Conservation (phyloP, 2,329 filamentous ascomycete species). For the Aureobasidium sp. region DNA sequence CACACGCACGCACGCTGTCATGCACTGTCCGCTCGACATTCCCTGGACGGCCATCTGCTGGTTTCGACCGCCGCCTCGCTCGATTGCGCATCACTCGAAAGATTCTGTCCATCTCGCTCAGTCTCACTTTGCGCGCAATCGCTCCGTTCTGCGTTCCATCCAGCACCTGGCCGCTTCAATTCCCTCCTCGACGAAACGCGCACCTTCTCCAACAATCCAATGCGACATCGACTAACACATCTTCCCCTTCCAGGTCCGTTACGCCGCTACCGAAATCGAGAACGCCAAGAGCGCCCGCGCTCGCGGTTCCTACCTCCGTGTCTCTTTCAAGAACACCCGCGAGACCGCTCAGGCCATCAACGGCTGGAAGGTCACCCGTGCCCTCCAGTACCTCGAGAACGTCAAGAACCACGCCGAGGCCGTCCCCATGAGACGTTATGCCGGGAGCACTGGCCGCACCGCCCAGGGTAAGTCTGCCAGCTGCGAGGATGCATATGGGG, state of each 20-base stretch:
- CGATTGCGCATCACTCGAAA: constrained; percentile 3
- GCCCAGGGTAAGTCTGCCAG: constrained; percentile 78
- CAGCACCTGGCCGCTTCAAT: constrained; percentile 1
- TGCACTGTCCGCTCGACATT: neutral
- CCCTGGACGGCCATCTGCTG: constrained; percentile 4
- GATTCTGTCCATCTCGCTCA: neutral
- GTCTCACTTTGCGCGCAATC: neutral
- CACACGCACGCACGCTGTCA: neutral
- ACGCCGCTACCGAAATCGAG: constrained; percentile 85
- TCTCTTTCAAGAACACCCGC: constrained; percentile 99
- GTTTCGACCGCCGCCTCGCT: neutral
- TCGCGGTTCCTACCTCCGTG: constrained; percentile 96
- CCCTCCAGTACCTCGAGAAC: constrained; percentile 95
- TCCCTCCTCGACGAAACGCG: neutral
- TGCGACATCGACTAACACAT: constrained; percentile 6
- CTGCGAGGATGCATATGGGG: constrained; percentile 32
- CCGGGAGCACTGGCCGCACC: constrained; percentile 88
- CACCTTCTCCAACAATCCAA: neutral
- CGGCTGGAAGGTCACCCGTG: constrained; percentile 95
- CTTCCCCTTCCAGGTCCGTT: constrained; percentile 64
- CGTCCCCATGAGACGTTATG: constrained; percentile 96
- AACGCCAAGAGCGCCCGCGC: constrained; percentile 92
- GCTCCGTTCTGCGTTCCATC: neutral
- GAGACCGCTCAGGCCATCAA: constrained; percentile 99
- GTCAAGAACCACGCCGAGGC: constrained; percentile 96